phyloP scores from a whole-genome alignment of 2,329 filamentous ascomycete species.

The Xylariaceae sp. region DNA sequence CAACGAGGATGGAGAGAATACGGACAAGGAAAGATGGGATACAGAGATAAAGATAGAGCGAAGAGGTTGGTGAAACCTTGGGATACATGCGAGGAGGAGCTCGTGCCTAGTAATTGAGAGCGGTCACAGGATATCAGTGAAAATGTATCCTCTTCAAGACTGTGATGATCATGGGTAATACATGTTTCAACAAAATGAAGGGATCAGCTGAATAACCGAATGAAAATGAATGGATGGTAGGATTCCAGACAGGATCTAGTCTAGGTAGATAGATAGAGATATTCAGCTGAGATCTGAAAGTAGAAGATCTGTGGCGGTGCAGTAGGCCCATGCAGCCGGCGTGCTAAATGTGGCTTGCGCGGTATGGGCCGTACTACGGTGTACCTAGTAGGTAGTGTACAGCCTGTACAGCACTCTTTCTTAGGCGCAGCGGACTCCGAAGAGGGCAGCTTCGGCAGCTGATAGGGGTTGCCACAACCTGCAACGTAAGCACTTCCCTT shows the following conservation, averaged over 20 bases:
- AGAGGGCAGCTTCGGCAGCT: not conserved
- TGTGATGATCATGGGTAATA: conserved; percentile 11
- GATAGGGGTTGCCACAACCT: too few relatives aligned
- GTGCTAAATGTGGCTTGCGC: conserved; percentile 17
- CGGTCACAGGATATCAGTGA: not conserved
- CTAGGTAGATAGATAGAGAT: not conserved
- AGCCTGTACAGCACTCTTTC: too few relatives aligned
- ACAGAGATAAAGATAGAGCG: not conserved
- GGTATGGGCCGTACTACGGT: too few relatives aligned
- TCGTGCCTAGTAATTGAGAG: not conserved
- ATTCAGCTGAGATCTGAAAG: not conserved
- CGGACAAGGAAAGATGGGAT: not conserved
- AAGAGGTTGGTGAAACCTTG: not conserved
- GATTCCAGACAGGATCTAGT: not conserved
- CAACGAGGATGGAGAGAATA: not conserved
- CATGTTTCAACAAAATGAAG: not conserved
- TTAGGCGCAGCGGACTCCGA: too few relatives aligned
- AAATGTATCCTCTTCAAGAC: conserved; percentile 2
- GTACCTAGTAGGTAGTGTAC: too few relatives aligned
- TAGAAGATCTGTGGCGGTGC: conserved; percentile 11
- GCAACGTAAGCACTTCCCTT: too few relatives aligned
- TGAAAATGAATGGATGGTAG: not conserved
- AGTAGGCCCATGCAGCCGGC: not conserved
- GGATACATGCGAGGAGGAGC: not conserved
- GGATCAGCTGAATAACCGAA: not conserved